Conservation (phyloP, 139 green algal species). For the Trebouxia sp. region DNA sequence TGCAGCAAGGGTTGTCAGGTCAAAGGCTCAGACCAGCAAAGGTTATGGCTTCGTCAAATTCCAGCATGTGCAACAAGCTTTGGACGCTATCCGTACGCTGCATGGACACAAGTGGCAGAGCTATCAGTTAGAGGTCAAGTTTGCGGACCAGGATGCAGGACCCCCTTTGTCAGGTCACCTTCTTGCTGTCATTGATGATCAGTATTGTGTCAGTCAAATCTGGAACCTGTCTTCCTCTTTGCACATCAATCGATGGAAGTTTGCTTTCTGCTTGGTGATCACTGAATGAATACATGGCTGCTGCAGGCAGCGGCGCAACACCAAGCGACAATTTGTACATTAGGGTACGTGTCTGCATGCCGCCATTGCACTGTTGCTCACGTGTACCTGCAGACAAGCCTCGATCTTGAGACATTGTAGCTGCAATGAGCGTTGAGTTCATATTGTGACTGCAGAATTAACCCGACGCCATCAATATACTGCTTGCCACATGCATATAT, state of each 20-base stretch:
- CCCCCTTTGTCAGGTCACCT: conserved; percentile 7
- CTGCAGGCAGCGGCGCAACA: conserved; percentile 19
- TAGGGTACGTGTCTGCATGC: not conserved
- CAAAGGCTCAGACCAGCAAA: conserved; percentile 13
- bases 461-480: no score
- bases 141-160: conserved; percentile 27
- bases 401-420: not conserved
- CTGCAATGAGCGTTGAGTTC: no score
- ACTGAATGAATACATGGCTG: no score
- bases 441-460: no score
- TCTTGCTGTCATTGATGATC: not conserved
- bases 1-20: conserved; percentile 15
- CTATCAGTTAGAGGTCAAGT: conserved; percentile 19
- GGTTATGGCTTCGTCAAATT: conserved; percentile 27
- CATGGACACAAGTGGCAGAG: not conserved
- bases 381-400: no score
- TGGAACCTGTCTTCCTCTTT: no score
- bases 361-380: no score
- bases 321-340: conserved; percentile 31
- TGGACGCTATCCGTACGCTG: not conserved
- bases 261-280: no score
- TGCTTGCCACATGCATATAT: no score
- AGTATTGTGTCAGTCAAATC: no score
- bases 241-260: no score
- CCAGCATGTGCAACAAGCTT: not conserved